phyloP scores from a whole-genome alignment of 805 yeast genomes.

The Scheffersomyces coipomensis region DNA sequence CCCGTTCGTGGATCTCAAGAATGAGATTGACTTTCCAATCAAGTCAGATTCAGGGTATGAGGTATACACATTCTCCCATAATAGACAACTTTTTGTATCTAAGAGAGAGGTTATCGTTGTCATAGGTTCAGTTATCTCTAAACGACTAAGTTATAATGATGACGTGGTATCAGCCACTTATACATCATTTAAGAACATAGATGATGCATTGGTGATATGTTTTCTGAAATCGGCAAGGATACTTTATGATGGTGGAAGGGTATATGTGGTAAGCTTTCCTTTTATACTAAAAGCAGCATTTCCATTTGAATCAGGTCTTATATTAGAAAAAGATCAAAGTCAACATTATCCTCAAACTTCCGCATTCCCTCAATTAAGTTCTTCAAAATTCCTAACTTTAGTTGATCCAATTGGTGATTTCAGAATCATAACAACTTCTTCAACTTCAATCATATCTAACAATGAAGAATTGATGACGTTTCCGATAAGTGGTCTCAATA shows the following conservation, averaged over 20 bases:
- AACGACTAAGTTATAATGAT: constrained; percentile 50
- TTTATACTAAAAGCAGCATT: constrained; percentile 60
- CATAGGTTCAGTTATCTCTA: constrained; percentile 44
- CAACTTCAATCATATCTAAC: constrained; percentile 61
- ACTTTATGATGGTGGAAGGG: constrained; percentile 59
- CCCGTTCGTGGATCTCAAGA: constrained; percentile 31
- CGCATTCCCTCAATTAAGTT: constrained; percentile 12
- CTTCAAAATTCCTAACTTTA: constrained; percentile 57
- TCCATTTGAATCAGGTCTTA: constrained; percentile 65
- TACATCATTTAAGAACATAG: constrained; percentile 41
- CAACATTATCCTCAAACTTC: constrained; percentile 2
- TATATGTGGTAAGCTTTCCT: constrained; percentile 65
- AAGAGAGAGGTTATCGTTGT: constrained; percentile 46
- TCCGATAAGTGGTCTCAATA: constrained; percentile 41
- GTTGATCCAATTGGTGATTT: constrained; percentile 75
- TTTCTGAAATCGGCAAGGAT: constrained; percentile 59
- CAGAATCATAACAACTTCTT: constrained; percentile 68
- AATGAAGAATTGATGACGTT: constrained; percentile 57
- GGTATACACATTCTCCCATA: constrained; percentile 21
- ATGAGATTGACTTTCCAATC: constrained; percentile 22
- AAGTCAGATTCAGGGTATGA: constrained; percentile 13
- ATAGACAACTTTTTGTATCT: constrained; percentile 34
- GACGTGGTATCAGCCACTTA: constrained; percentile 61
- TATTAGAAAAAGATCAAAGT: constrained; percentile 51
- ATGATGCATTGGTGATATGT: constrained; percentile 52